These are phyloP conservation scores for Beauveria sp. DNA, from an alignment of 2,329 filamentous ascomycete species.

Conservation along the genomic window DNA sequence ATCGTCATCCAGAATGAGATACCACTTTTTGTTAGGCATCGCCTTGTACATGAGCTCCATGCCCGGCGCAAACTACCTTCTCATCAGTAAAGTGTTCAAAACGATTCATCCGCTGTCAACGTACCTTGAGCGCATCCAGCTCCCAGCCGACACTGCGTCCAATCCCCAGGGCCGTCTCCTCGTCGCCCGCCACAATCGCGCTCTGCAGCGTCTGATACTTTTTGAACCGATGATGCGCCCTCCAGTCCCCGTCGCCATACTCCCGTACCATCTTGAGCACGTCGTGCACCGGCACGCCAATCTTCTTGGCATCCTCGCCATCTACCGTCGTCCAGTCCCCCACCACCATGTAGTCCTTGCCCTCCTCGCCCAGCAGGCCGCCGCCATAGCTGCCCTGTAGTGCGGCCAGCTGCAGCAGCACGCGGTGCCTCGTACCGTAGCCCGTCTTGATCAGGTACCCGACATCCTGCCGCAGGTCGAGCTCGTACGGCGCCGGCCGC, in stretches of 20 bases:
- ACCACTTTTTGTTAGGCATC: constrained; percentile 51
- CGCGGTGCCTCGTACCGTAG: constrained; percentile 43
- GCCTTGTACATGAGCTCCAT: constrained; percentile 43
- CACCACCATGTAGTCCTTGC: constrained; percentile 38
- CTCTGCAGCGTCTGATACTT: constrained; percentile 33
- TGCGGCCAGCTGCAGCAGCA: constrained; percentile 39
- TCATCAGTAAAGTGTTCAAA: background rate
- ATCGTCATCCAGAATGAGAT: constrained; percentile 50
- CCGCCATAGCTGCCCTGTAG: constrained; percentile 23
- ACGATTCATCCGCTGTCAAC: background rate
- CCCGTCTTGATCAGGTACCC: constrained; percentile 48
- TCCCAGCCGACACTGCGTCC: constrained; percentile 39
- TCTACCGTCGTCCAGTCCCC: constrained; percentile 40
- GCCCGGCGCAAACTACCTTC: constrained; percentile 42
- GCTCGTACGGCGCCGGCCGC: constrained; percentile 29
- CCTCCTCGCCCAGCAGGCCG: constrained; percentile 26
- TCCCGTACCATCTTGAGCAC: constrained; percentile 31
- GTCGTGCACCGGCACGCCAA: constrained; percentile 32
- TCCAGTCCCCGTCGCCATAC: constrained; percentile 20
- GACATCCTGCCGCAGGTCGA: constrained; percentile 39
- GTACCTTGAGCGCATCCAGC: constrained; percentile 42
- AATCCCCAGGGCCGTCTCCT: constrained; percentile 28
- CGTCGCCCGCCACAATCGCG: constrained; percentile 31
- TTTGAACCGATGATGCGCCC: constrained; percentile 26
- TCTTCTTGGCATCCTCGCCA: constrained; percentile 22